Base-by-base conservation (phyloP, 2,329 filamentous ascomycete genomes). In the Aspergillus pseudoviridinutans region DNA sequence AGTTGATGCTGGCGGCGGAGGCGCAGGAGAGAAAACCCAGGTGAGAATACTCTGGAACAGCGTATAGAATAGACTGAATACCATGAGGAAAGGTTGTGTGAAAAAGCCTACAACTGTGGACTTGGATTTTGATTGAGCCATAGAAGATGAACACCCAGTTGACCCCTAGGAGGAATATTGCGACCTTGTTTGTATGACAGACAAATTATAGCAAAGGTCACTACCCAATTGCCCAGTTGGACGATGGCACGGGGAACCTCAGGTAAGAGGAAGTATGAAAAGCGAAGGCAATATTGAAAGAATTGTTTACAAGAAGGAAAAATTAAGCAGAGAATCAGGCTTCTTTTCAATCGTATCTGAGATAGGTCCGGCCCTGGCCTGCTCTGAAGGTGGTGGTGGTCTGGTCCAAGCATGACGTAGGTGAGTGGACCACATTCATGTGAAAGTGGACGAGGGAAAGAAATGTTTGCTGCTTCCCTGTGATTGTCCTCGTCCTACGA, bases 1-100 rank as follows among this genome's bases (percentile, higher is more conserved):
- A 6, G 79, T 76, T 3, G 57, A 46, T 17, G 56, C 47, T 0
- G 86, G 83, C 2, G 82, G 79, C 0, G 90, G 90, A 4, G 90
- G 86, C 4, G 76, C 79, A 0, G 91, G 90, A 0, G 90, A 87
- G 53, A 95, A 83, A 32, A 91, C 65, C 58, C 65, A 71, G 54
- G 61, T 64, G 20, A 75, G 57, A 3, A 73, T 51, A 3, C 55
- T 51, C 49, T 75, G 72, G 28, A 73, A 53, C 5, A 71, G 44
- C 22, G 71, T 42, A 44, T 74, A 74, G 22, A 68, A 54, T 53
- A 69, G 66, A 10, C 62, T 69, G 28, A 71, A 73, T 46, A 62
- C 66, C 57, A 68, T 52, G 1, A 72, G 63, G 35, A 73, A 65
- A 9, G 70, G 71, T 50, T 71, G 22, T 5, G 8, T 47, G 44